phyloP scores from a whole-genome alignment of 106 monocot genomes.

The Acorus calamus region DNA sequence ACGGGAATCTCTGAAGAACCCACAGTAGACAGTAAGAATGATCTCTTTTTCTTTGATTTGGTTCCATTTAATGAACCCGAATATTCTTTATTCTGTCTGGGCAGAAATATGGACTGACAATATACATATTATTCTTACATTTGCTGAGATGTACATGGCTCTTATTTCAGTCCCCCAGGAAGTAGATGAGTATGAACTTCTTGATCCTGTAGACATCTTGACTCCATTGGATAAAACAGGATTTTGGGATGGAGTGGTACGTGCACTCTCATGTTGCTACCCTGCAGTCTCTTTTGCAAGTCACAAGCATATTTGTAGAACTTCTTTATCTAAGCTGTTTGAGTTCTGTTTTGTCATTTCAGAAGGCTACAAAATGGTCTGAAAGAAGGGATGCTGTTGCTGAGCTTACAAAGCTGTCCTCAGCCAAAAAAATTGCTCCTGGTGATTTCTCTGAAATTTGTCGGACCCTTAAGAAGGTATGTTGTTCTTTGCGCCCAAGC shows the following conservation, averaged over 20 bases:
- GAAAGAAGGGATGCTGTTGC: conserved; percentile 98
- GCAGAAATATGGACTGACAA: neutral
- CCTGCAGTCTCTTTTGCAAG: too few species aligned
- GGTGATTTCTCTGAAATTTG: conserved; percentile 94
- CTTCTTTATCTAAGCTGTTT: neutral
- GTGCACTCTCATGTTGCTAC: conserved; percentile 11
- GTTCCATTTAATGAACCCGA: neutral
- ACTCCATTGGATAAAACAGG: conserved; percentile 88
- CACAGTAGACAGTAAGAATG: conserved; percentile 41
- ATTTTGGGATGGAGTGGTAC: conserved; percentile 99
- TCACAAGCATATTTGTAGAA: too few species aligned
- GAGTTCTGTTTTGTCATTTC: conserved; percentile 9
- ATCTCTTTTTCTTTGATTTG: neutral
- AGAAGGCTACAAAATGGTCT: conserved; percentile 99
- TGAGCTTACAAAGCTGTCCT: conserved; percentile 83
- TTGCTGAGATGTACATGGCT: neutral
- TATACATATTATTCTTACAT: too few species aligned
- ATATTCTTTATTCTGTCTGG: neutral
- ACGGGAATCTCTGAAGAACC: conserved; percentile 52
- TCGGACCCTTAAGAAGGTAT: conserved; percentile 89
- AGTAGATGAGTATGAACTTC: conserved; percentile 96
- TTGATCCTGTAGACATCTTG: conserved; percentile 97
- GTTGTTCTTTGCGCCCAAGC: too few species aligned
- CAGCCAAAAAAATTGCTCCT: conserved; percentile 84
- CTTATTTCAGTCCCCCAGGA: conserved; percentile 58